A percentile compares a stretch with the other conserved stretches of the same genome.
These are phyloP conservation scores for Lablab purpureus DNA, from an alignment of 306 rosid species.

Conservation along the genomic window DNA sequence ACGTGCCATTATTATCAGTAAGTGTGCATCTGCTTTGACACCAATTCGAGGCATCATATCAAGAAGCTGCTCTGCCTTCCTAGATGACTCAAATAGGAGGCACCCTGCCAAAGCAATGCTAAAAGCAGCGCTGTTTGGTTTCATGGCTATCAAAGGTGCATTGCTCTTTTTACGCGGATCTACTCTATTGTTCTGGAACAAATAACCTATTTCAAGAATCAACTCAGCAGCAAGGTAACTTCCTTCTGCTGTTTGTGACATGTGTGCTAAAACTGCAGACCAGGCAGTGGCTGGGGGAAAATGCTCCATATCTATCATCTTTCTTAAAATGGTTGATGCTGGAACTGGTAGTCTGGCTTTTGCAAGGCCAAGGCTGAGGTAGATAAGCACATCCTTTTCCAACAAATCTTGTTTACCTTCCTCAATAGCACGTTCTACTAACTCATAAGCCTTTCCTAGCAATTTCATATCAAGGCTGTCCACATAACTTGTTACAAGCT, in stretches of 20 bases:
- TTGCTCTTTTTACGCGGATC: conserved; percentile 84
- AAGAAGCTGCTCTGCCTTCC: conserved; percentile 89
- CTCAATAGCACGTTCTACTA: conserved; percentile 68
- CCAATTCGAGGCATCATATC: conserved; percentile 88
- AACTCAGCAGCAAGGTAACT: conserved; percentile 86
- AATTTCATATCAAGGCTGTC: conserved; percentile 67
- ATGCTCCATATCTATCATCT: conserved; percentile 67
- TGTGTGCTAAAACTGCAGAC: conserved; percentile 80
- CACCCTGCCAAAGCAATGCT: conserved; percentile 83
- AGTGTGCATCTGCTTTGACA: conserved; percentile 69
- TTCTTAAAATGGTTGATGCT: conserved; percentile 78
- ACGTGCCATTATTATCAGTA: conserved; percentile 77
- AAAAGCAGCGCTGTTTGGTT: conserved; percentile 73
- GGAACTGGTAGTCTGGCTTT: conserved; percentile 68
- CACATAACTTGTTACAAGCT: conserved; percentile 61
- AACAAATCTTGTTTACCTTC: conserved; percentile 70
- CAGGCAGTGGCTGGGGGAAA: conserved; percentile 79
- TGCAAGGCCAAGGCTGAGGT: conserved; percentile 77
- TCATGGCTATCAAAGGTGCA: conserved; percentile 77
- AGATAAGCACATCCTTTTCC: conserved; percentile 73
- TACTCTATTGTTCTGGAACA: conserved; percentile 81
- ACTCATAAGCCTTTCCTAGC: conserved; percentile 75
- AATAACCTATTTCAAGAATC: conserved; percentile 84
- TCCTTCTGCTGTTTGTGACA: conserved; percentile 80
- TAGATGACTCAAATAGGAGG: conserved; percentile 71